Base-by-base conservation (phyloP, 805 yeast species). In the Nakazawaea anatomiae region DNA sequence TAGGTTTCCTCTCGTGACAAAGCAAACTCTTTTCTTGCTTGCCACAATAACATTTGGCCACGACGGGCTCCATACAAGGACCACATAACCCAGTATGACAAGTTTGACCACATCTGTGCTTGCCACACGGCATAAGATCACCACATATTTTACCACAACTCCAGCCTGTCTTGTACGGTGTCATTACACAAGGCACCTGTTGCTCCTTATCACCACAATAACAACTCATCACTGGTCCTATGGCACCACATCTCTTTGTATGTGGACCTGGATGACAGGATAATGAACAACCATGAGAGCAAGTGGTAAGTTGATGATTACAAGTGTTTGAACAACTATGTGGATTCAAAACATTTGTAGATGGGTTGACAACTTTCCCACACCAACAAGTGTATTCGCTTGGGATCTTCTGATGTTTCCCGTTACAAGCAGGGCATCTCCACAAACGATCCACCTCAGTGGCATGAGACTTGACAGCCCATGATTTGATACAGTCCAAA, bases 181-280 rank as follows among this genome's bases (percentile, higher is more conserved):
- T 89, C 54, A 82, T 70, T 35, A 78, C 75, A 71, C 88, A 89
- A n/a, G 85, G 91, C 60, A 80, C 67, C 60, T 87, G 94, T 48
- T 76, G 77, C 12, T 73, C 63, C 47, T 77, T 72, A 39, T 75
- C 76, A 1, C 97, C 97, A 71, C 97, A 90, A 31, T 73, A 71
- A 66, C 97, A 90, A 39, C 68, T 68, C 70, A 86, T 67, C 8
- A 71, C 66, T 0, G 95, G 92, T 0, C 92, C 89, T 62, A 85
- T 67, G 1, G 96, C 89, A 11, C 86, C 82, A 69, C 97, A 90
- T 29, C 71, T 72, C 39, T 72, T 71, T 0, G 89, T 82, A 65
- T 91, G 97, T 1, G 90, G 86, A 0, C 96, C 97, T 2, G 96
- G 92, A 64, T 90, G 97, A 63, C 97, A 90, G 12, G 76, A 74